Base-by-base conservation (phyloP, 2,329 filamentous ascomycete genomes). In the Fusarium sarcochroum region DNA sequence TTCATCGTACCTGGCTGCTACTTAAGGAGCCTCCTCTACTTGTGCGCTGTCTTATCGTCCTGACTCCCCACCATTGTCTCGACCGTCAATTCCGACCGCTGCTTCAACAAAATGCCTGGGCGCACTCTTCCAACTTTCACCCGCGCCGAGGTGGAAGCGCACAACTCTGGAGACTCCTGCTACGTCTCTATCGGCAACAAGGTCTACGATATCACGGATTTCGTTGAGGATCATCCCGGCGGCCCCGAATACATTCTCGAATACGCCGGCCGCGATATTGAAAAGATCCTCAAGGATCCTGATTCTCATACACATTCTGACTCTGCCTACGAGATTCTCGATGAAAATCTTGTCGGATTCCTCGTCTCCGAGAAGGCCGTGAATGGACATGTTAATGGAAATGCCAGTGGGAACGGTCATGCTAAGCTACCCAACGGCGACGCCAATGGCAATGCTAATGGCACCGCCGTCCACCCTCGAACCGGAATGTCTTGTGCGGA, bases 131-230 rank as follows among this genome's bases (percentile, higher is more conserved):
- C 95, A 58, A 95, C 91, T 27, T 91, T 98, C 76, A 91, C 93
- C 49, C 86, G 86, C 72, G 88, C 91, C 71, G 93, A 99, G 78
- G 90, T 99, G 76, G 89, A 91, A 79, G 84, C 89, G 72, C 94
- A 97, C 80, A 95, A 92, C 79, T 90, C 88, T 46, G 83, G 84
- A 49, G 88, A 93, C 76, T 97, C 93, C 48, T 98, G 95, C 84
- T 99, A 94, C 84, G 94, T 99, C 73, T 96, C 93, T 5, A 85
- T 98, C 55, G 94, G 93, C 66, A 87, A 87, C 60, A 97, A 95
- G 73, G 95, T 99, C 73, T 99, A 94, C 86, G 95, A 99, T 84
- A 87, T 99, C 68, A 98, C 96, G 61, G 89, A 93, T 57, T 99
- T 99, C 76, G 80, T 98, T 64, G 89, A 94, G 52, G 90, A 94